Base-by-base conservation (phyloP, 805 yeast genomes). In the Geotrichum ghanense region DNA sequence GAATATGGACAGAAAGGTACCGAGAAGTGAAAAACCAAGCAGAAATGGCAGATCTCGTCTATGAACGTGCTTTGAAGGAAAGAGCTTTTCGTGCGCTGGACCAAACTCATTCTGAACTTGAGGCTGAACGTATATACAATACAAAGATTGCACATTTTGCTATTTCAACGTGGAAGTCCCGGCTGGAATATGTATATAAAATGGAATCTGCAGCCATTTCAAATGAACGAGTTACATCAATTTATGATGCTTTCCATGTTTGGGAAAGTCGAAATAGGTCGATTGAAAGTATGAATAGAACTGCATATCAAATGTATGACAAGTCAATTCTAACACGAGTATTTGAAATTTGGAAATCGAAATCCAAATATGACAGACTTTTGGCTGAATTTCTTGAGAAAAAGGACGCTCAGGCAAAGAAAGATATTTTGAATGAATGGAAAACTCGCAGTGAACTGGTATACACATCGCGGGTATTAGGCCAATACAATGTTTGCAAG, bases 21-120 rank as follows among this genome's bases (percentile, higher is more conserved):
- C n/a, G n/a, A n/a, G n/a, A n/a, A n/a, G n/a, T n/a, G n/a, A n/a
- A n/a, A n/a, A n/a, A n/a, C n/a, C n/a, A n/a, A n/a, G 4, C 19
- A 7, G 37, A 31, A 19, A 6, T 31, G 5, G 37, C 37, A 31
- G 19, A 31, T n/a, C 37, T 31, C 19, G 16, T 31, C 10, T 31
- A 31, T 31, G 37, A 31, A 31, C 37, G 37, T n/a, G 16, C 6
- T 12, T 31, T 31, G 37, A 31, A 31, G 37, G 37, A 31, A n/a
- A 16, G 37, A 31, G 16, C 37, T 16, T 31, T 31, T n/a, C 12
- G 12, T 31, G 7, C 16, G 17, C 37, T 31, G 17, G 37, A 31
- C 17, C 37, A 31, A 9, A 4, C 37, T 19, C 12, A 12, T 6
- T 31, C 16, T 6, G 37, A 31, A 31, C 19, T 31, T n/a, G 19